These are phyloP conservation scores for Microbotryum intermedium DNA, from an alignment of 1,284 basidiomycete species.

Conservation along the genomic window DNA sequence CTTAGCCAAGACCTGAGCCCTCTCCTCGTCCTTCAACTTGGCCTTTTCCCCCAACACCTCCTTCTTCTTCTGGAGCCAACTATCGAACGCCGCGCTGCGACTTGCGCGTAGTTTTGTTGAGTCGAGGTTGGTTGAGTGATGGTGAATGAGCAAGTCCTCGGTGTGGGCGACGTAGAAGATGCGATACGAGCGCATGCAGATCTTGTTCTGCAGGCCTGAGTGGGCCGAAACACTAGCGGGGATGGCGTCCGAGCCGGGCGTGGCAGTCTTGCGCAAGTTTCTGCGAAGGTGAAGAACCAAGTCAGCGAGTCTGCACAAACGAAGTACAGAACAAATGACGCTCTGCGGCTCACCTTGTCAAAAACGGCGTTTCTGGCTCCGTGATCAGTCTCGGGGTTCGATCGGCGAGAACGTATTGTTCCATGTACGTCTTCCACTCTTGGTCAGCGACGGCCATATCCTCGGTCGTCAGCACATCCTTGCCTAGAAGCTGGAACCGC, in stretches of 20 bases:
- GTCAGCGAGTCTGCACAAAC: neutral
- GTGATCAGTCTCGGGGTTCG: conserved; percentile 26
- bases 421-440: conserved; percentile 34
- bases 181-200: conserved; percentile 43
- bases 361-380: conserved; percentile 11
- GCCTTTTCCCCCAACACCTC: neutral
- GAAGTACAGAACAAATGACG: neutral
- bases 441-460: conserved; percentile 31
- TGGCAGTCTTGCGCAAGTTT: conserved; percentile 16
- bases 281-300: conserved; percentile 11
- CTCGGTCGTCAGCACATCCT: conserved; percentile 33
- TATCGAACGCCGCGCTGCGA: neutral
- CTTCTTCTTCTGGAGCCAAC: neutral
- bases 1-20: neutral
- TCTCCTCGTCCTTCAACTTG: conserved; percentile 8
- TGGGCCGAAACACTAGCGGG: conserved; percentile 10
- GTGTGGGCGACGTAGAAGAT: conserved; percentile 42
- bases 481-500: conserved; percentile 35
- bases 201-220: conserved; percentile 33
- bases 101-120: neutral
- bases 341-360: conserved; percentile 13
- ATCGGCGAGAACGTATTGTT: conserved; percentile 29
- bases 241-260: conserved; percentile 5
- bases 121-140: neutral
- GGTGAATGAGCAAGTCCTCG: conserved; percentile 36